Evolutionary conservation across 768 basidiomycete species (phyloP).

Genomic region (Paxillus ammoniavirescens): DNA sequence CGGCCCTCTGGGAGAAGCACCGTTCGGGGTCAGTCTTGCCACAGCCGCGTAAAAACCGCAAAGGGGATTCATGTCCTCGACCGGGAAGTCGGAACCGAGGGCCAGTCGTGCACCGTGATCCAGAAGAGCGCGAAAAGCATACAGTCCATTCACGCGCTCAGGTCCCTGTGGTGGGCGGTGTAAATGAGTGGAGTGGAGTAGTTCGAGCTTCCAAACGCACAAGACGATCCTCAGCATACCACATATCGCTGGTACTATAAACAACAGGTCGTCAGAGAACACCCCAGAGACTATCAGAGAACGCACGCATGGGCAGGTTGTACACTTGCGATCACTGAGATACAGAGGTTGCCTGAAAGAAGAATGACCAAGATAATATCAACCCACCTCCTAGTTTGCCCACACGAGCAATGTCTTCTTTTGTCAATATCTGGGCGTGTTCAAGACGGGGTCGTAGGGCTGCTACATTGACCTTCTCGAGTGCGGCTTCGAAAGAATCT

Average conservation of each 20-base stretch:
- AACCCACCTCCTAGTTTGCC: constrained; percentile 72
- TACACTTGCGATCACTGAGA: constrained; percentile 80
- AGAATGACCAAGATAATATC: not conserved
- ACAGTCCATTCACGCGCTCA: constrained; percentile 80
- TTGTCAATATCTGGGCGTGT: constrained; percentile 85
- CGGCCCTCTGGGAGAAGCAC: constrained; percentile 77
- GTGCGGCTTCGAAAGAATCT: constrained; percentile 74
- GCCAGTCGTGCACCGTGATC: constrained; percentile 67
- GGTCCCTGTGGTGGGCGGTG: constrained; percentile 52
- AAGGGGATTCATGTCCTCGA: constrained; percentile 84
- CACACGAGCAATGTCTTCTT: constrained; percentile 72
- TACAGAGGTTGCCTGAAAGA: not conserved
- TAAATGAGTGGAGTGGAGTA: not conserved
- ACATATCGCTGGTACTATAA: constrained; percentile 81
- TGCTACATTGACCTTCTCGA: constrained; percentile 59
- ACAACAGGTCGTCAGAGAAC: not conserved
- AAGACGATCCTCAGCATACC: constrained; percentile 81
- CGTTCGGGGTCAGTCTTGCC: constrained; percentile 65
- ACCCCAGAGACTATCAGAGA: not conserved
- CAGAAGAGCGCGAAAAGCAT: constrained; percentile 79
- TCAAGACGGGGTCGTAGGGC: constrained; percentile 79
- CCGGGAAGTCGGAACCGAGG: constrained; percentile 88
- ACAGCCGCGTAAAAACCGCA: constrained; percentile 87
- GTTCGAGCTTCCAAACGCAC: constrained; percentile 38
- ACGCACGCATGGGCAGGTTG: constrained; percentile 89